Conservation (phyloP, 2,329 filamentous ascomycete genomes). For the Arthrobotrys sphaeroides region DNA sequence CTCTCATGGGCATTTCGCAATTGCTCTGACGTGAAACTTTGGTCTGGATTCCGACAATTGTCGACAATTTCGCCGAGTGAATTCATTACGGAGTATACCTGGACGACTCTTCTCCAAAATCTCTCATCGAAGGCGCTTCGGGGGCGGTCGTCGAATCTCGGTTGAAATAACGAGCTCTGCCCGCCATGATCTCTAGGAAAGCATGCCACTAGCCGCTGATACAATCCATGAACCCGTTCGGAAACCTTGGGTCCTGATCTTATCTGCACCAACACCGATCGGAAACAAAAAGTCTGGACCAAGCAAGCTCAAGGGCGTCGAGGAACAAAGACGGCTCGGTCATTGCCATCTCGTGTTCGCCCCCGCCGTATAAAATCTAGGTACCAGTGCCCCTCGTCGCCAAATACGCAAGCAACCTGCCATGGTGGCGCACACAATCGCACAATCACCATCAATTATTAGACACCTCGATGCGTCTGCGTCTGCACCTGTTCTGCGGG, state of each 20-base stretch:
- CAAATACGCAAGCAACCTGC: not conserved
- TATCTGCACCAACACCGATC: constrained; percentile 6
- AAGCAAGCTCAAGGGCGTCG: constrained; percentile 3
- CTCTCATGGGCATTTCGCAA: not conserved
- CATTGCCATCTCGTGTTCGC: constrained; percentile 18
- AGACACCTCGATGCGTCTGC: not conserved
- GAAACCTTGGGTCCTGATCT: constrained; percentile 6
- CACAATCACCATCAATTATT: constrained; percentile 8
- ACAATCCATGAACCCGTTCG: constrained; percentile 18
- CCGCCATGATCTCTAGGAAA: constrained; percentile 16
- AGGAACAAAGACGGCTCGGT: constrained; percentile 34
- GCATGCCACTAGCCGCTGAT: constrained; percentile 42
- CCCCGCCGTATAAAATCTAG: no score
- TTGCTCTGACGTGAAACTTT: not conserved
- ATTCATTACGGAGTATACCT: not conserved
- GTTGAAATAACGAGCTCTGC: constrained; percentile 4
- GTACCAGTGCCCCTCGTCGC: not conserved
- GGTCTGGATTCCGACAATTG: not conserved
- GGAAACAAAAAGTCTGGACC: constrained; percentile 13
- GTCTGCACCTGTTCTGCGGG: constrained; percentile 3
- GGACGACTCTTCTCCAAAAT: not conserved
- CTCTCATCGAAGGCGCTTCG: constrained; percentile 1
- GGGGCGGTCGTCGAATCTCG: constrained; percentile 16
- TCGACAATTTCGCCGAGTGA: not conserved
- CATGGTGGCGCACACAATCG: constrained; percentile 18